Percentiles rank a stretch among this genome's conserved stretches.
phyloP scores from a whole-genome alignment of 1,284 basidiomycete genomes.

The Cutaneotrichosporon sp. region DNA sequence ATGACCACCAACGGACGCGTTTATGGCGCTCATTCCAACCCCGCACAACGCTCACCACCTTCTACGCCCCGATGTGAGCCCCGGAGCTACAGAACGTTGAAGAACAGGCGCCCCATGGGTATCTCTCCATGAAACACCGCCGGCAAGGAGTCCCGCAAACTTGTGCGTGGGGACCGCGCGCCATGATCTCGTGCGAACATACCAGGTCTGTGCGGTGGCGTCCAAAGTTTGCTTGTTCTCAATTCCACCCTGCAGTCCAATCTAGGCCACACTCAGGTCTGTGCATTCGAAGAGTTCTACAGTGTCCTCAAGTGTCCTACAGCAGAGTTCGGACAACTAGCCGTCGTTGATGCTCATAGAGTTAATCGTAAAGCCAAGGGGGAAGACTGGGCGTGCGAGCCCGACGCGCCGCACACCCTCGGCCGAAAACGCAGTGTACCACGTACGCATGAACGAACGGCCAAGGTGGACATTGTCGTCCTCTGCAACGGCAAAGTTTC shows the following conservation, averaged over 20 bases:
- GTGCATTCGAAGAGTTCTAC: not conserved
- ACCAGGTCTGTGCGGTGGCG: not conserved
- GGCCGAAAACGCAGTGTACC: not conserved
- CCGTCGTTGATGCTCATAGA: not conserved
- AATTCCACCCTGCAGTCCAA: not conserved
- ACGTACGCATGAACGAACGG: conserved; percentile 3
- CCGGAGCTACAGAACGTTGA: not conserved
- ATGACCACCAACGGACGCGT: not conserved
- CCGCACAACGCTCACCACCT: not conserved
- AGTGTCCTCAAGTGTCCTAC: no score
- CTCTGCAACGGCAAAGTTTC: conserved; percentile 1
- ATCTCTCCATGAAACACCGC: not conserved
- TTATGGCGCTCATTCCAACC: not conserved
- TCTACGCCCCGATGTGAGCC: not conserved
- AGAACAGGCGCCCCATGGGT: not conserved
- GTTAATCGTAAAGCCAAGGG: not conserved
- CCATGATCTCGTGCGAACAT: not conserved
- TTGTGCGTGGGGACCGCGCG: not conserved
- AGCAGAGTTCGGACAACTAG: no score
- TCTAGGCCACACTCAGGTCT: not conserved
- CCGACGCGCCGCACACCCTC: not conserved
- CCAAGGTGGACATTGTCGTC: not conserved
- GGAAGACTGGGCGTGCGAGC: conserved; percentile 1
- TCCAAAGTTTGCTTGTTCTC: not conserved
- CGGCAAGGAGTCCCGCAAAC: not conserved